These are phyloP conservation scores for Tolypocladium cylindrosporum DNA, from an alignment of 2,329 filamentous ascomycete genomes.

Conservation along the genomic window DNA sequence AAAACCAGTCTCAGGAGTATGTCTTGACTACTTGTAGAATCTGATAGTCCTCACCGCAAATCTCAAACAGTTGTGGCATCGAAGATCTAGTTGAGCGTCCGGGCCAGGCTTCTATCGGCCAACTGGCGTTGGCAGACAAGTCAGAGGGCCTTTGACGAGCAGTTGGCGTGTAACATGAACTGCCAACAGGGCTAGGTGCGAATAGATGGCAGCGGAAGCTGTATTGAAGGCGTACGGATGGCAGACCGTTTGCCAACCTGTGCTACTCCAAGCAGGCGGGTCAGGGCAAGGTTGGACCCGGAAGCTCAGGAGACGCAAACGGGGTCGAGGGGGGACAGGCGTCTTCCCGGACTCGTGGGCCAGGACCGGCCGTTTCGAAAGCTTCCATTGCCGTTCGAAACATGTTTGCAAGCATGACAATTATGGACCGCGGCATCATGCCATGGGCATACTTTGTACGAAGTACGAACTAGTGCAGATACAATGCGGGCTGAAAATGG, in stretches of 20 bases:
- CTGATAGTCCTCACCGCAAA: background rate
- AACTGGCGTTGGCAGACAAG: background rate
- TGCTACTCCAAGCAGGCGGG: background rate
- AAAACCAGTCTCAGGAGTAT: background rate
- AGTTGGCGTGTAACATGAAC: background rate
- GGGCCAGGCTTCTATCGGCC: background rate
- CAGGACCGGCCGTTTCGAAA: background rate
- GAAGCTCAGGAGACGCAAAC: background rate
- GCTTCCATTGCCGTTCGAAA: background rate
- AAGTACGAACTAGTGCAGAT: background rate
- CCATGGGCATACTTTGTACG: background rate
- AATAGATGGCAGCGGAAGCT: background rate
- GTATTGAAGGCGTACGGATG: background rate
- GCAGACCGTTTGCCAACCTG: background rate
- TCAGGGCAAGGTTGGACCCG: background rate
- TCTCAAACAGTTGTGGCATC: background rate
- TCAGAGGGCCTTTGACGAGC: background rate
- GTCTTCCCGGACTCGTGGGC: background rate
- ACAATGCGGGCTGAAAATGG: background rate
- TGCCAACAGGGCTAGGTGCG: background rate
- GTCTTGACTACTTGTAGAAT: background rate
- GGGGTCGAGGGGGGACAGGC: background rate
- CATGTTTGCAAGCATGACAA: background rate
- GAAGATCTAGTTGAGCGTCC: background rate
- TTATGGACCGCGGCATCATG: background rate